phyloP scores from a whole-genome alignment of 805 yeast species.

The Candida palmyrensis region DNA sequence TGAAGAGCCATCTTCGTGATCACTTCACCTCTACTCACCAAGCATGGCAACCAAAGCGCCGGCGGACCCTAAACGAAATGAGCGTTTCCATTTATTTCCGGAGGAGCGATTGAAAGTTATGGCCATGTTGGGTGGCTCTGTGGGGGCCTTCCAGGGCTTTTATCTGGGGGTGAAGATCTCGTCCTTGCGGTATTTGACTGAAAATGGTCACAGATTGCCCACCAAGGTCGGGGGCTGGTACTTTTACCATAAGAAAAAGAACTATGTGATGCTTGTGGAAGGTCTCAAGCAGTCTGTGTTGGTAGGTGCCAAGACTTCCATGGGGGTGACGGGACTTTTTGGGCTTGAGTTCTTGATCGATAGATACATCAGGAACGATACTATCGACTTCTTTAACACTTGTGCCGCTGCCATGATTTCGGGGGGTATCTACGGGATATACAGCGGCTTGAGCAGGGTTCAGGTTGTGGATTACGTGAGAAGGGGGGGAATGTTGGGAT shows the following conservation, averaged over 20 bases:
- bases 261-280: constrained; percentile 60
- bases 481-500: constrained; percentile 56
- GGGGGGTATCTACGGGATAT: constrained; percentile 49
- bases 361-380: constrained; percentile 34
- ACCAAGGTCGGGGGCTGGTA: constrained; percentile 80
- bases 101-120: constrained; percentile 39
- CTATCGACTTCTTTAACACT: constrained; percentile 59
- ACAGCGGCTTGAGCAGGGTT: constrained; percentile 34
- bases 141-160: constrained; percentile 54
- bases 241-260: constrained; percentile 78
- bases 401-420: constrained; percentile 48
- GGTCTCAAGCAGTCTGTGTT: constrained; percentile 48
- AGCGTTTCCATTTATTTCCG: constrained; percentile 50
- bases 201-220: constrained; percentile 80
- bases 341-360: constrained; percentile 63
- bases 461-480: constrained; percentile 40
- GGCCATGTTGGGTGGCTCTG: constrained; percentile 27
- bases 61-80: constrained; percentile 11
- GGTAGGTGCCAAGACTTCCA: constrained; percentile 30
- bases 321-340: constrained; percentile 46
- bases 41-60: no score
- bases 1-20: no score
- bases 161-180: constrained; percentile 52
- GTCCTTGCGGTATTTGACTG: constrained; percentile 61
- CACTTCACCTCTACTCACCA: no score